Evolutionary conservation across 805 yeast genomes (phyloP).

Genomic region (Saturnispora quitensis): DNA sequence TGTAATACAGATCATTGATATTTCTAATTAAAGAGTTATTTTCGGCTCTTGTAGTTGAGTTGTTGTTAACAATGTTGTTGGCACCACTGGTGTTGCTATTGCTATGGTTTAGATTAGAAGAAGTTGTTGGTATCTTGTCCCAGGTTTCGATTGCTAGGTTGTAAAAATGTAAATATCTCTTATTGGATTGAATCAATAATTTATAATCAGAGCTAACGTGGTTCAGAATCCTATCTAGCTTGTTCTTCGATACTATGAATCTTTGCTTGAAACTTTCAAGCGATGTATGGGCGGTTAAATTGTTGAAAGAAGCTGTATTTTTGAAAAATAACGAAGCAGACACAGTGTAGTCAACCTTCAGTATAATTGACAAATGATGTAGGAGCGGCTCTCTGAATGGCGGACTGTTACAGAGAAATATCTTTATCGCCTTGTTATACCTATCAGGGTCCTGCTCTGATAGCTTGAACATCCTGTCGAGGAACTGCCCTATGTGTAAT

Average conservation of each 20-base stretch:
- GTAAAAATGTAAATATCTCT: constrained; percentile 25
- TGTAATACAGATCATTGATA: constrained; percentile 51
- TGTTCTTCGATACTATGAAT: constrained; percentile 51
- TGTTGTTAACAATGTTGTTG: neutral
- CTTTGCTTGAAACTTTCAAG: constrained; percentile 55
- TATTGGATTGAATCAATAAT: constrained; percentile 32
- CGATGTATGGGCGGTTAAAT: constrained; percentile 52
- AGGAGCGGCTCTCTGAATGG: constrained; percentile 62
- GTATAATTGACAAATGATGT: constrained; percentile 55
- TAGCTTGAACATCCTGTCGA: constrained; percentile 36
- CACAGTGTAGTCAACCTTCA: constrained; percentile 64
- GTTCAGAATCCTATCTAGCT: constrained; percentile 56
- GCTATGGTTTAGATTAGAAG: constrained; percentile 5
- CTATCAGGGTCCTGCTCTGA: constrained; percentile 26
- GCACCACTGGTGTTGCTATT: neutral
- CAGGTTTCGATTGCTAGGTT: constrained; percentile 51
- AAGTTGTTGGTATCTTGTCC: constrained; percentile 50
- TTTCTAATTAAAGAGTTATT: constrained; percentile 35
- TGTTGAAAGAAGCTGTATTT: constrained; percentile 63
- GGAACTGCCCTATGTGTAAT: constrained; percentile 59
- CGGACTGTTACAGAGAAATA: constrained; percentile 61
- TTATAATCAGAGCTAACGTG: constrained; percentile 46
- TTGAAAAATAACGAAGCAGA: constrained; percentile 67
- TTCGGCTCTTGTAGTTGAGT: constrained; percentile 26
- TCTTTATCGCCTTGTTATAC: constrained; percentile 38